Percentiles rank a stretch among this genome's conserved stretches.
Conservation (phyloP, 768 basidiomycete genomes). For the Crassisporium funariophilum region DNA sequence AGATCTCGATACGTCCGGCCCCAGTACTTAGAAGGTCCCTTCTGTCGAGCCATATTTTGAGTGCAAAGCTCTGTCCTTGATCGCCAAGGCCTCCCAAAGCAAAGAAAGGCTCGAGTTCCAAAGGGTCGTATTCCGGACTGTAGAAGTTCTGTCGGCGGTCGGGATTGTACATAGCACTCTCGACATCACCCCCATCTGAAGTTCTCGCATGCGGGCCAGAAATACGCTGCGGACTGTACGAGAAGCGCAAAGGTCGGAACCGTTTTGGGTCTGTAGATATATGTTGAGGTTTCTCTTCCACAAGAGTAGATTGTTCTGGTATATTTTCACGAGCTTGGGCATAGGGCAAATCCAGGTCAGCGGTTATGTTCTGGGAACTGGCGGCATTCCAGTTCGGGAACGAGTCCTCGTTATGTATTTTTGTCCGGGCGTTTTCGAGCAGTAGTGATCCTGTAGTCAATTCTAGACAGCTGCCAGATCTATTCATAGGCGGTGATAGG, state of each 20-base stretch:
- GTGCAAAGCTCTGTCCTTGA: slow-evolving; percentile 2
- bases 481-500: background rate
- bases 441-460: background rate
- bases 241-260: no score
- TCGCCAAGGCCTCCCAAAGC: slow-evolving; percentile 3
- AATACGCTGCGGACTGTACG: no score
- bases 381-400: no score
- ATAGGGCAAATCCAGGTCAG: no score
- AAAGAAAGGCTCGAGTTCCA: background rate
- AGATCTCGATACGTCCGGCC: slow-evolving; percentile 13
- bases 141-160: background rate
- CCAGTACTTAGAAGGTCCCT: background rate
- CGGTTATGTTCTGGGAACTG: no score
- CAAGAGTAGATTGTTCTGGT: no score
- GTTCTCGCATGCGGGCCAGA: no score
- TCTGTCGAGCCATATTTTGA: slow-evolving; percentile 7
- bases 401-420: no score
- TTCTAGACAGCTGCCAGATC: background rate
- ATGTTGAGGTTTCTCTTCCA: no score
- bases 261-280: no score
- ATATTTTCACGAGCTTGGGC: no score
- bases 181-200: background rate
- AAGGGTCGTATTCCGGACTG: background rate
- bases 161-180: background rate
- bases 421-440: no score